Evolutionary conservation across 768 basidiomycete species (phyloP), one percentile per base, ranked within the genome.

Genomic region (Boletus sensibilis): DNA sequence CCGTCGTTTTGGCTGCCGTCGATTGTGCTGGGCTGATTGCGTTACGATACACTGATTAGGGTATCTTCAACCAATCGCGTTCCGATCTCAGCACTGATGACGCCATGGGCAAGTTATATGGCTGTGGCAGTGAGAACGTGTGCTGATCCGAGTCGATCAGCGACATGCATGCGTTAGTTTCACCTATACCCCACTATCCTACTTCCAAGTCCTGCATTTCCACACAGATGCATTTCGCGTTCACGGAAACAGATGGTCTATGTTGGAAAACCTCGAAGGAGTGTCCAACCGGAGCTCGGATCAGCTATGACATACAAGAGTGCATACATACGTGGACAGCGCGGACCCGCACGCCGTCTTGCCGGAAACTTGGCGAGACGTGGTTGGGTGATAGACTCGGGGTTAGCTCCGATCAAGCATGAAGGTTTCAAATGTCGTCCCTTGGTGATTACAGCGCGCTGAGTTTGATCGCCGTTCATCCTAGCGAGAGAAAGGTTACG

Each of bases 371-470:
- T 12, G 44, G 44, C 1, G 18, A 13, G 27, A 18, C 23, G 50
- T 16, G 50, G 29, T 45, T 39, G 25, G 23, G 23, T 39, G 48
- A 27, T 13, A 44, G 18, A 7, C 27, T 45, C 43, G 27, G 21
- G 11, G 34, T 37, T 47, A 5, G 16, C 9, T 31, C 20, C 27
- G 50, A 50, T 34, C 46, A 35, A 34, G 10, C 20, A 44, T 13
- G 16, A n/a, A 10, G 9, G n/a, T 29, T 40, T 49, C 43, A 34
- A 25, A 12, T 37, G n/a, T 14, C 16, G 43, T 34, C 42, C 55
- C 53, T 29, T 25, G 55, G 37, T 45, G 55, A 56, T 56, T 55
- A 55, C 55, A 56, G 12, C 34, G 45, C 18, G 16, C 29, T 27
- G 29, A 8, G 25, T 46, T 61, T 52, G 46, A 48, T 56, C 27